Evolutionary conservation across 352 stramenopile genomes (phyloP).

Genomic region (Phytopythium helicoides): DNA sequence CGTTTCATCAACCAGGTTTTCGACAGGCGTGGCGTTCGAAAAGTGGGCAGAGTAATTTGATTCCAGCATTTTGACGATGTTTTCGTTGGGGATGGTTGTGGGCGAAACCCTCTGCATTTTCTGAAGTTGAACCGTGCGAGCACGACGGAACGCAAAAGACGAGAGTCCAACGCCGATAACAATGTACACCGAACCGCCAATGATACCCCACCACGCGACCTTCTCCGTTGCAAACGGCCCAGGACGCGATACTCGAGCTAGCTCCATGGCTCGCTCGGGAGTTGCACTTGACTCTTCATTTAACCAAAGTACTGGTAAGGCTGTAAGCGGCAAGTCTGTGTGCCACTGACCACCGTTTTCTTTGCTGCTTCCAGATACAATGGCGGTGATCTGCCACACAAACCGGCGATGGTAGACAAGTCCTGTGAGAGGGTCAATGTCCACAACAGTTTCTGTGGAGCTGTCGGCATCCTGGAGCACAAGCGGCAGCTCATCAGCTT

Average conservation of each 20-base stretch:
- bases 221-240: slow-evolving; percentile 39
- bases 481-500: slow-evolving; percentile 42
- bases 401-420: slow-evolving; percentile 45
- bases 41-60: too few species aligned
- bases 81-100: too few species aligned
- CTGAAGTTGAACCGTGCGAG: not conserved
- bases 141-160: not conserved
- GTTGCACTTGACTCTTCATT: slow-evolving; percentile 45
- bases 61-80: too few species aligned
- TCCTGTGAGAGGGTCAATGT: slow-evolving; percentile 49
- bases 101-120: too few species aligned
- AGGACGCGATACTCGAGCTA: slow-evolving; percentile 3
- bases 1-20: too few species aligned
- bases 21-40: too few species aligned
- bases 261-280: slow-evolving; percentile 9
- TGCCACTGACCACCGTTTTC: slow-evolving; percentile 39
- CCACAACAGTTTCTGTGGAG: slow-evolving; percentile 23
- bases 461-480: slow-evolving; percentile 11
- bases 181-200: slow-evolving; percentile 22
- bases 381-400: slow-evolving; percentile 44
- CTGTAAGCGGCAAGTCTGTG: slow-evolving; percentile 10
- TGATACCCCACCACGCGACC: slow-evolving; percentile 27
- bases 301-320: slow-evolving; percentile 48
- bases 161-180: slow-evolving; percentile 10
- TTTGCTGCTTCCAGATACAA: slow-evolving; percentile 8